Base-by-base conservation (phyloP, 2,329 filamentous ascomycete species). In the Aspergillus bombycis region DNA sequence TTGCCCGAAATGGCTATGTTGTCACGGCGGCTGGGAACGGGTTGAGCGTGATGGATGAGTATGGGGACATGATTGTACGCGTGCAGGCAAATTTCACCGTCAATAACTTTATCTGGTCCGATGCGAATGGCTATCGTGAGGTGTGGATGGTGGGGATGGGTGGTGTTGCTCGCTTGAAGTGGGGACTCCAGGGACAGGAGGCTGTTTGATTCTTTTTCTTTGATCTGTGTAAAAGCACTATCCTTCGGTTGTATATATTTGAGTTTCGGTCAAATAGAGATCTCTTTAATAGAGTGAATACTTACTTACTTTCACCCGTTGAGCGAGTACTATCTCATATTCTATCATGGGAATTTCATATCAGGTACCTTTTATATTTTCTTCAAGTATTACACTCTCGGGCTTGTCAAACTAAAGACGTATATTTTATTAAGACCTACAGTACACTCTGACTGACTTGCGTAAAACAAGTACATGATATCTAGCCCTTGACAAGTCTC, bases 31-130 rank as follows among this genome's bases (percentile, higher is more conserved):
- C 43, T 11, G 60, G 60, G 9, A 48, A 57, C 19, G 60, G 60
- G 7, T 16, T 61, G 16, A 56, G 45, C 10, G 60, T 61, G 30
- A 57, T 61, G 60, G 60, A 61, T 23, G 53, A 61, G 23, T 50
- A 56, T 26, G 60, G 60, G 1, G 53, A 41, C 14, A 57, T 61
- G 60, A 46, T 61, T 12, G 45, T 48, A 23, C 41, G 60, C 6
- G 60, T 61, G 32, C 60, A 61, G 60, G 52, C 45, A 2, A 61
- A 61, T 43, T 61, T 61, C 43, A 61, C 53, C 4, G 60, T 61
- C 9, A 54, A 54, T 23, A 54, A 59, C 14, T 59, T 59, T 30
- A 21, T 59, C 32, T 59, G 57, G 57, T 23, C 57, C 9, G 46
- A 53, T 43, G 46, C 28, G 14, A 28, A 53, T 30, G 57, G 32